phyloP scores from a whole-genome alignment of 306 rosid genomes.

The Medicago ruthenica region DNA sequence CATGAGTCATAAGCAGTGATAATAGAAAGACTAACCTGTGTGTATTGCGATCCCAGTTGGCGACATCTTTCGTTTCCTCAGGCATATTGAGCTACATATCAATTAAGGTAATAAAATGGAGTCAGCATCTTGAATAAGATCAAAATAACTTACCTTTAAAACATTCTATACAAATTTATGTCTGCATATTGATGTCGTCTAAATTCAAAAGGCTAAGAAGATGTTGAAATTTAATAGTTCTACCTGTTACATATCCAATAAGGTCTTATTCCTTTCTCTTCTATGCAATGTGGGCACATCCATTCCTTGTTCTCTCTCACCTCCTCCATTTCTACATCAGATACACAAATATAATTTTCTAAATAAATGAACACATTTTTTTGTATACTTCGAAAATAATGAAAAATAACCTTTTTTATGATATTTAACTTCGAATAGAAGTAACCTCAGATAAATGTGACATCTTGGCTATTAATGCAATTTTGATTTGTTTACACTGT shows the following conservation, averaged over 20 bases:
- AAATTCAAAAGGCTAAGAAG: neutral
- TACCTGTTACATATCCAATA: slow-evolving; percentile 90
- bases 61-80: slow-evolving; percentile 62
- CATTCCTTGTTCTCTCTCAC: slow-evolving; percentile 69
- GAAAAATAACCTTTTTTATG: slow-evolving; percentile 4
- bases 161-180: neutral
- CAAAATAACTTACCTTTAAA: neutral
- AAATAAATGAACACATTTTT: too few relatives aligned
- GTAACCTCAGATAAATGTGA: slow-evolving; percentile 10
- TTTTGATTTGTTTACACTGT: neutral
- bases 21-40: slow-evolving; percentile 53
- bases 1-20: neutral
- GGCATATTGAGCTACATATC: slow-evolving; percentile 62
- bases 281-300: slow-evolving; percentile 89
- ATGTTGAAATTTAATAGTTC: neutral
- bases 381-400: neutral
- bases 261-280: slow-evolving; percentile 64
- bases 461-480: neutral
- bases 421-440: slow-evolving; percentile 2
- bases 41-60: slow-evolving; percentile 78
- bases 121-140: slow-evolving; percentile 36
- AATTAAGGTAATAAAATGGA: slow-evolving; percentile 19
- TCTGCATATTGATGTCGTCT: slow-evolving; percentile 13
- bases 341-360: neutral
- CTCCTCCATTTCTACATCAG: slow-evolving; percentile 63